Percentiles rank a stretch among this genome's conserved stretches.
phyloP scores from a whole-genome alignment of 441 rosid species.

The Arabidopsis lyrata region DNA sequence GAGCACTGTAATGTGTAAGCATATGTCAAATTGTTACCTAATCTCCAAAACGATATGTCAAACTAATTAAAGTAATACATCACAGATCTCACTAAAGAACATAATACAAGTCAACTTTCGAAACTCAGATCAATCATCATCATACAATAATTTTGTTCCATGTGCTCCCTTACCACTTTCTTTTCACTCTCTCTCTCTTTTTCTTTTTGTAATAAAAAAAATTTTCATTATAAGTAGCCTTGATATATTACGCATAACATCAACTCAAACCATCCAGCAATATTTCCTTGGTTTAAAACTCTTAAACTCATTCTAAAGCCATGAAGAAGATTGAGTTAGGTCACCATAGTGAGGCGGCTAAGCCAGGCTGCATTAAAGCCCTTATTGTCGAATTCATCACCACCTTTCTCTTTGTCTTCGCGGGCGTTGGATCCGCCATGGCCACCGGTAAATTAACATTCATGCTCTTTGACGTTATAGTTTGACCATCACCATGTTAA shows the following conservation, averaged over 20 bases:
- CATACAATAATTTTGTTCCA: conserved; percentile 27
- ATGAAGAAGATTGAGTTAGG: conserved; percentile 81
- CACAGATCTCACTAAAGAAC: conserved; percentile 15
- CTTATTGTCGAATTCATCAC: conserved; percentile 77
- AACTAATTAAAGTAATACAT: background rate
- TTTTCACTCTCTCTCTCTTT: background rate
- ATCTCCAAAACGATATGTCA: conserved; percentile 2
- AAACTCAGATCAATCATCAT: conserved; percentile 31
- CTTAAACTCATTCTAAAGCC: background rate
- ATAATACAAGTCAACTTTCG: conserved; percentile 30
- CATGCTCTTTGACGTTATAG: background rate
- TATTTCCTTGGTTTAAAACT: conserved; percentile 4
- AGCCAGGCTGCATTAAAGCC: conserved; percentile 81
- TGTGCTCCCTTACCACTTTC: conserved; percentile 34
- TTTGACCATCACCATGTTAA: background rate
- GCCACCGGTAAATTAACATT: conserved; percentile 55
- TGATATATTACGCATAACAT: background rate
- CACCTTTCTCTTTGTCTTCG: conserved; percentile 84
- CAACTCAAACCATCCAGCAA: conserved; percentile 9
- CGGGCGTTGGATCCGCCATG: conserved; percentile 86
- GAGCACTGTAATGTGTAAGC: background rate
- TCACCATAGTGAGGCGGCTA: conserved; percentile 56
- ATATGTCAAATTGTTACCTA: background rate
- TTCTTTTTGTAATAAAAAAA: background rate
- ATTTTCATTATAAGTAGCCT: conserved; percentile 11